Base-by-base conservation (phyloP, 2,329 filamentous ascomycete species). In the Macrophomina phaseolina region DNA sequence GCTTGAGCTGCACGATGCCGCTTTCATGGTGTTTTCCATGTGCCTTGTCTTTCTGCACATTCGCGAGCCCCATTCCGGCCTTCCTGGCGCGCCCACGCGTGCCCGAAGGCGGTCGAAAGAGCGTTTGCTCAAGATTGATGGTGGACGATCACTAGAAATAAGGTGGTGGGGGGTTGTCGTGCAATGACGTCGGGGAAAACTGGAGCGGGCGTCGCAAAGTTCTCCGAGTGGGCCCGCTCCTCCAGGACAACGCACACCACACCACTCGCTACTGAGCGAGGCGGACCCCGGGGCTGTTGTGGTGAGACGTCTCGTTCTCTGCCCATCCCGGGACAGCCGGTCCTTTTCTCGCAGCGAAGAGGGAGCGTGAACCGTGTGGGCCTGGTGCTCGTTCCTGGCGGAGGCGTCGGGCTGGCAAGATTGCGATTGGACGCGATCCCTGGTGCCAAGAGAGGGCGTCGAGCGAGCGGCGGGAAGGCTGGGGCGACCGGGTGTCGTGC, bases 171-270 rank as follows among this genome's bases (percentile, higher is more conserved):
- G 30, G 42, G 16, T 38, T 18, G 28, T 40, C 40, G 7, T 23
- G 14, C 55, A 12, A 61, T 61, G 56, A 61, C 56, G 56, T 61
- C 40, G 56, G 56, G 28, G 56, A 61, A 48, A 61, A 48, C 56
- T 46, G 56, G 56, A 46, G 40, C 56, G 56, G 45, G 9, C 48
- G 56, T 61, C 56, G 56, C 56, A 61, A 40, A 45, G 56, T 14
- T 30, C 7, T 16, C 56, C 56, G 56, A 61, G 56, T 38, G 55
- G 56, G 42, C 34, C 28, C 11, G 32, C 49, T 7, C 34, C 32
- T 8, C 5, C 53, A 45, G 36, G 36, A 42, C 53, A 56, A 38
- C 53, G 46, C 42, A 49, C 18, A 28, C 46, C 16, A 28, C 16
- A 28, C 42, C 16, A 45, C 42, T 16, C 38, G 23, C 38, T 40